Percentiles rank a stretch among this genome's conserved stretches.
Evolutionary conservation across 179 eudicot genomes (phyloP).

Genomic region (Camellia oleifera): DNA sequence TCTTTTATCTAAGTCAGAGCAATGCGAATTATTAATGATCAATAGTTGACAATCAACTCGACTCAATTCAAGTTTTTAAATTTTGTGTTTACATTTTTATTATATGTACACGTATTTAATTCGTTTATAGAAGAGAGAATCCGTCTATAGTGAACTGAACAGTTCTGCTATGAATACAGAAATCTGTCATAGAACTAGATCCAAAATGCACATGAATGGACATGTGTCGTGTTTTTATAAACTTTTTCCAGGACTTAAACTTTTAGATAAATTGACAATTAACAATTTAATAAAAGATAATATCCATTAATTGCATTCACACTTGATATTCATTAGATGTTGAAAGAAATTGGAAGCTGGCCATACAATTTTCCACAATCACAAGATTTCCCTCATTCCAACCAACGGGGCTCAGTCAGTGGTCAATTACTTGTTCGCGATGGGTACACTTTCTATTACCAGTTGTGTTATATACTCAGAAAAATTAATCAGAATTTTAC

Average conservation of each 20-base stretch:
- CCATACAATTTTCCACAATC: constrained; percentile 64
- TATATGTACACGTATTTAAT: no score
- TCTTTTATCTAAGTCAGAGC: neutral
- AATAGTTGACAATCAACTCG: no score
- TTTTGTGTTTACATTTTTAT: no score
- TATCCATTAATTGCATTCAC: neutral
- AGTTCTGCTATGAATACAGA: no score
- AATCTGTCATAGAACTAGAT: neutral
- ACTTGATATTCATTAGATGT: constrained; percentile 31
- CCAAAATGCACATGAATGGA: neutral
- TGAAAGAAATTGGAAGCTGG: constrained; percentile 51
- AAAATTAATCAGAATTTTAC: neutral
- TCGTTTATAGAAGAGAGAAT: no score
- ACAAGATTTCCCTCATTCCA: constrained; percentile 40
- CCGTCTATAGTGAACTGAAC: no score
- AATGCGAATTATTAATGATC: no score
- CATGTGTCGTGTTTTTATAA: no score
- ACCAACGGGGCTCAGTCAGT: constrained; percentile 45
- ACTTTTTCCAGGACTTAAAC: no score
- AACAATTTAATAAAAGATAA: neutral
- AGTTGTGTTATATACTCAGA: neutral
- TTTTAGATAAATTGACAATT: no score
- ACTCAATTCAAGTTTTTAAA: no score
- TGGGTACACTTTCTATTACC: constrained; percentile 26
- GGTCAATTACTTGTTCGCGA: constrained; percentile 60